Evolutionary conservation across 331 rosid species (phyloP), one percentile per base, ranked within the genome.

Genomic region (Phaseolus coccineus): DNA sequence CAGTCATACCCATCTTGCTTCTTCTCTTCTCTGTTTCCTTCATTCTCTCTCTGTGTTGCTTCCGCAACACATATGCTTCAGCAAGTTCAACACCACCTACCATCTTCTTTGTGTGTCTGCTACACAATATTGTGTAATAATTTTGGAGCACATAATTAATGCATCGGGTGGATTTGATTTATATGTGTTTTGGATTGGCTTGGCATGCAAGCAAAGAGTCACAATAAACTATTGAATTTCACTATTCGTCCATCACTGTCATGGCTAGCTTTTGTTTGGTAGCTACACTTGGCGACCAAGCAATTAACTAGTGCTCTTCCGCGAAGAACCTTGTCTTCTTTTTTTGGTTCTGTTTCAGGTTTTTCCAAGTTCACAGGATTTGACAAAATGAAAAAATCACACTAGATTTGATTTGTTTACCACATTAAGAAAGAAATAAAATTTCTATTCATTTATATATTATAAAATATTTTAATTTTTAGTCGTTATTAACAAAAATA

Each of bases 41-140:
- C 79, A 52, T 30, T 55, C 80, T 80, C 63, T 42, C 47, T 8
- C 2, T 76, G 73, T 70, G 12, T 28, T 80, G 64, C 72, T 84
- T 76, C 4, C 52, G 12, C 67, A 76, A 28, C 68, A 84, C 87
- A 71, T 84, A 64, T 25, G 73, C 87, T 67, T 84, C 85, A 19
- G 85, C 82, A 76, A 80, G 61, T 46, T 48, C 82, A 48, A 56
- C 13, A 37, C 82, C 74, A 12, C 11, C 75, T 30, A 56, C 61
- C 83, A 72, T 50, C 56, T 79, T 70, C 74, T 69, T 30, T 7
- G 6, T n/a, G 31, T 22, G 5, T 40, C 47, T 42, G 28, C 13
- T 4, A 24, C 14, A 56, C 28, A 53, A 53, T 55, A 19, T 14
- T 7, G 7, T 1, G 31, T 6, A 67, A 22, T 13, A 44, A 9